Percentiles rank a stretch among this genome's conserved stretches.
phyloP scores from a whole-genome alignment of 768 basidiomycete genomes.

The Auricularia sp. region DNA sequence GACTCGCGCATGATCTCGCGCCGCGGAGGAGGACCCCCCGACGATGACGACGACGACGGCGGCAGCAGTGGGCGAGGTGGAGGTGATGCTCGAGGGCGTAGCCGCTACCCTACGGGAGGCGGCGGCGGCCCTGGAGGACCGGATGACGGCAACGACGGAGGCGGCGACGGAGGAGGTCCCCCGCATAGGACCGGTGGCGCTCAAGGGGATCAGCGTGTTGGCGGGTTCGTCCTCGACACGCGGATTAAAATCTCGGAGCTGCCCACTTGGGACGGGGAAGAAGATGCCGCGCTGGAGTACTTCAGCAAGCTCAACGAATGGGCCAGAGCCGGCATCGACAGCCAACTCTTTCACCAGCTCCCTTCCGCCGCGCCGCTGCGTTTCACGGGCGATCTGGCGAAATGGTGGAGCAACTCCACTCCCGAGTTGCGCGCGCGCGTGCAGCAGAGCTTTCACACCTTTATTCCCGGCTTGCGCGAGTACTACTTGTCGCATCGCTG shows the following conservation, averaged over 20 bases:
- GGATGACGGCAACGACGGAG: background rate
- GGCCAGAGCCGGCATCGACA: background rate
- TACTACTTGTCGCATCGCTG: background rate
- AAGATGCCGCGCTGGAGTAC: background rate
- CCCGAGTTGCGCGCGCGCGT: background rate
- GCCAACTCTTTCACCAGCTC: background rate
- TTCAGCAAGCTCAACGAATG: background rate
- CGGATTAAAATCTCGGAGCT: background rate
- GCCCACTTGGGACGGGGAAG: background rate
- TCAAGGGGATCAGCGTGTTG: background rate
- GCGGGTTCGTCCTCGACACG: background rate
- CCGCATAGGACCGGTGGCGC: background rate
- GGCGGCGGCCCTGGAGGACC: no score
- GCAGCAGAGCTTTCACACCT: background rate
- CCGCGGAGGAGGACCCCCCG: no score
- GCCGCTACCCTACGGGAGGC: no score
- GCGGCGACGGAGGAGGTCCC: background rate
- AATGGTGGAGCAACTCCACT: background rate
- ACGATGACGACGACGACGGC: background rate
- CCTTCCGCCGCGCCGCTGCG: background rate
- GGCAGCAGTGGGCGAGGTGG: background rate
- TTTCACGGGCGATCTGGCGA: background rate
- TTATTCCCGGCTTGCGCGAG: background rate
- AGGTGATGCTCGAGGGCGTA: no score
- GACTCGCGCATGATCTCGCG: no score